Evolutionary conservation across 371 early-diverging fungal species (phyloP).

Genomic region (Encephalitozoon cuniculi): DNA sequence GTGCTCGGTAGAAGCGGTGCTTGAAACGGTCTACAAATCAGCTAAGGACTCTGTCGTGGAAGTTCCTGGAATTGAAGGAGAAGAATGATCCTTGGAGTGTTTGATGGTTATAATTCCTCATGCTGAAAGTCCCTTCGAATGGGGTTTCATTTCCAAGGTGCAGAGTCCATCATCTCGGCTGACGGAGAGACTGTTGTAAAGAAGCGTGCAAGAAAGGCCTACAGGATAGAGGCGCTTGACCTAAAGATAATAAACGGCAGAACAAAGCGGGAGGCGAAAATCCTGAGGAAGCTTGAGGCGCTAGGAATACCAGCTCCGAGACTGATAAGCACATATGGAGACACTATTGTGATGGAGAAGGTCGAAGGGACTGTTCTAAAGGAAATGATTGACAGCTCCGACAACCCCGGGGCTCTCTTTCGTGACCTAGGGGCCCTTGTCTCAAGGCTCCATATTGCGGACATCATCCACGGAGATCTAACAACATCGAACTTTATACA

Average conservation of each 20-base stretch:
- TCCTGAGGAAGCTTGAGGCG: slow-evolving; percentile 41
- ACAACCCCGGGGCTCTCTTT: slow-evolving; percentile 6
- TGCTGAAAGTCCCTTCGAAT: neutral
- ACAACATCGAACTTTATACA: slow-evolving; percentile 89
- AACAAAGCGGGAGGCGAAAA: slow-evolving; percentile 46
- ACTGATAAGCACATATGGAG: neutral
- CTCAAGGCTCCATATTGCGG: slow-evolving; percentile 71
- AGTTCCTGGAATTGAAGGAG: neutral
- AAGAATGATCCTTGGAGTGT: neutral
- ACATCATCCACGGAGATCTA: slow-evolving; percentile 88
- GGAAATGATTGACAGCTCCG: neutral
- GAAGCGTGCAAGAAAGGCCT: slow-evolving; percentile 49
- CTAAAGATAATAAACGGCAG: slow-evolving; percentile 43
- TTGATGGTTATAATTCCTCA: neutral
- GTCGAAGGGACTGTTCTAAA: slow-evolving; percentile 45
- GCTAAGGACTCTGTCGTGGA: neutral
- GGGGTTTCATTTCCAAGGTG: slow-evolving; percentile 49
- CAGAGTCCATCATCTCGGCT: slow-evolving; percentile 55
- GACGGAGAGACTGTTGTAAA: slow-evolving; percentile 42
- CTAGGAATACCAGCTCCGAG: slow-evolving; percentile 30
- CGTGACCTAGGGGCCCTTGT: slow-evolving; percentile 57
- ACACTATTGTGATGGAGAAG: slow-evolving; percentile 53
- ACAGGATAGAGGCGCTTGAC: slow-evolving; percentile 55
- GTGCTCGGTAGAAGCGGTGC: neutral
- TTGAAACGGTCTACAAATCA: neutral